Base-by-base conservation (phyloP, 2,329 filamentous ascomycete species). In the Drechslerella dactyloides region DNA sequence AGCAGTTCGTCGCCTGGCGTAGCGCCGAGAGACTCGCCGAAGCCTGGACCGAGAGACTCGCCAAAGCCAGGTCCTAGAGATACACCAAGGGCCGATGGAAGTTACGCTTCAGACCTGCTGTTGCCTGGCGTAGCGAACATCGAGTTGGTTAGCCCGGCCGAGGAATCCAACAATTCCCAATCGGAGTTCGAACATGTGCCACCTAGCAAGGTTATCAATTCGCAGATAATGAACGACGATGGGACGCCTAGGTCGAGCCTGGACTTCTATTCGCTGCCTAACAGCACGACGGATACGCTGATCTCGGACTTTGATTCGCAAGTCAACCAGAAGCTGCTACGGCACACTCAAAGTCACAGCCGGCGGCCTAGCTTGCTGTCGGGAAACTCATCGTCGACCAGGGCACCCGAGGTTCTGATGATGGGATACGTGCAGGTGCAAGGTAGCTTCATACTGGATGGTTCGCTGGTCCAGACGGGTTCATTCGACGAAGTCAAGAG, bases 341-440 rank as follows among this genome's bases (percentile, higher is more conserved):
- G 88, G 33, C 79, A 79, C 4, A 48, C 54, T 10, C 50, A 53
- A 11, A 74, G 79, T 53, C 78, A 79, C 57, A 77, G 75, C 48
- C 76, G 79, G 27, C 75, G 75, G 42, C 78, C 78, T 37, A 77
- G 76, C 44, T 59, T 77, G 33, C 60, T 77, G n/a, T 72, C 68
- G 40, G 68, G 68, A 10, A 74, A 74, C 42, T 63, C n/a, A n/a
- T n/a, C 74, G 13, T 74, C 74, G 52, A 78, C 82, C 44, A 82
- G 81, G 76, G 79, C 83, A 42, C 87, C 90, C 0, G 93, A 97
- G 78, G 88, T 89, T 0, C 81, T 99, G 60, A 96, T 99, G 87
- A 99, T 99, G 94, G 94, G 93, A 0, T 99, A 96, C 80, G 93
- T 91, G 1, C 94, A 99, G 76, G 86, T 97, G 1, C 90, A 91